A percentile compares a stretch with the other conserved stretches of the same genome.
phyloP scores from a whole-genome alignment of 257 asterid species.

The Solanum pimpinellifolium region DNA sequence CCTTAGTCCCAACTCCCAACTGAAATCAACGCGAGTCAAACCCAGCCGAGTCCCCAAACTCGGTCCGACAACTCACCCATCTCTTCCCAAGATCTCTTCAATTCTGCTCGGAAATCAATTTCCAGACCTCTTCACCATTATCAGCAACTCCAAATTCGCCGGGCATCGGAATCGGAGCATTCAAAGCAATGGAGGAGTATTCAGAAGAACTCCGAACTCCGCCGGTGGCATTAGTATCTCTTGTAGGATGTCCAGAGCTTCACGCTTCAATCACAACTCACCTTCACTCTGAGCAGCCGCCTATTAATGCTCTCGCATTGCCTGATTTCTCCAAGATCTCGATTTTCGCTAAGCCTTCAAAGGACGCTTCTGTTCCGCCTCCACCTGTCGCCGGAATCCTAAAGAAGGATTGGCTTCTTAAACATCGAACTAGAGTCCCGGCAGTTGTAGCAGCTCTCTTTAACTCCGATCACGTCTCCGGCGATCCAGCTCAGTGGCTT shows the following conservation, averaged over 20 bases:
- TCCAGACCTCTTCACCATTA: neutral
- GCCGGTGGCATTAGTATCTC: conserved; percentile 65
- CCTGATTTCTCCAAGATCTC: conserved; percentile 93
- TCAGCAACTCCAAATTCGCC: neutral
- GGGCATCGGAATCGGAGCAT: neutral
- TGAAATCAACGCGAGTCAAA: neutral
- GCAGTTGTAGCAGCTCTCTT: conserved; percentile 80
- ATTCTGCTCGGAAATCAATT: neutral
- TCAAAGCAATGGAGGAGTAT: conserved; percentile 60
- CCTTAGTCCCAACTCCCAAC: neutral
- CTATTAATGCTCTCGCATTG: conserved; percentile 79
- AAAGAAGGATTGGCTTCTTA: conserved; percentile 72
- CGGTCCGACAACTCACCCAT: neutral
- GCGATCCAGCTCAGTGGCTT: conserved; percentile 94
- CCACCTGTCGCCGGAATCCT: conserved; percentile 47
- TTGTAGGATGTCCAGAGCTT: conserved; percentile 77
- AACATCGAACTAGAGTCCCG: conserved; percentile 91
- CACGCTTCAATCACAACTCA: conserved; percentile 65
- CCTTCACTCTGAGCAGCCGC: conserved; percentile 82
- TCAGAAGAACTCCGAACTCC: conserved; percentile 93
- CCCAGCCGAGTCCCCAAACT: neutral
- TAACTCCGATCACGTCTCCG: conserved; percentile 53
- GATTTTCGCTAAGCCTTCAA: conserved; percentile 39
- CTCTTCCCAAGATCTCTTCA: neutral
- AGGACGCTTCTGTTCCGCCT: conserved; percentile 25